phyloP scores from a whole-genome alignment of 2,329 filamentous ascomycete genomes.

The Onygena corvina region DNA sequence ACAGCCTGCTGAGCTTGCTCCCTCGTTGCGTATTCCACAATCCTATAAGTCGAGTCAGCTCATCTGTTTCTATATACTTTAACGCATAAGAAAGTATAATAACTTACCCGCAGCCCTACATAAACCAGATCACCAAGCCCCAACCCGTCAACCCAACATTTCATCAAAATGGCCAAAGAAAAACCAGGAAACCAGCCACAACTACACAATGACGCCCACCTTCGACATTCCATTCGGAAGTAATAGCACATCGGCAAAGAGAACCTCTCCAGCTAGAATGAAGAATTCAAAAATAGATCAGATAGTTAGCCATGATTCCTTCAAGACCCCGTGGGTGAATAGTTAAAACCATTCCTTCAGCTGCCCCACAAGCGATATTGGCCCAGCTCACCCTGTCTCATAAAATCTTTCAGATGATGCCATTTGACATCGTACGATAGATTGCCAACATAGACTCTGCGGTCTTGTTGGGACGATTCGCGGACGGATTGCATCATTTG shows the following conservation, averaged over 20 bases:
- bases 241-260: slow-evolving; percentile 98
- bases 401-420: slow-evolving; percentile 99
- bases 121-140: slow-evolving; percentile 74
- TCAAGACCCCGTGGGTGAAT: slow-evolving; percentile 7
- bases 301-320: slow-evolving; percentile 23
- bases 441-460: slow-evolving; percentile 98
- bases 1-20: slow-evolving; percentile 98
- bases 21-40: slow-evolving; percentile 99
- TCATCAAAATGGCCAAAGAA: slow-evolving; percentile 56
- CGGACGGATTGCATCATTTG: slow-evolving; percentile 92
- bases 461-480: slow-evolving; percentile 94
- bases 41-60: slow-evolving; percentile 45
- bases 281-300: slow-evolving; percentile 25
- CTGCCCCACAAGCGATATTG: slow-evolving; percentile 14
- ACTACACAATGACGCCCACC: slow-evolving; percentile 92
- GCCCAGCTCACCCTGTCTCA: slow-evolving; percentile 79
- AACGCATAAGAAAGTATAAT: neutral
- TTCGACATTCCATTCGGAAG: slow-evolving; percentile 99
- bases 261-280: slow-evolving; percentile 80
- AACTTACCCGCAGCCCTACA: slow-evolving; percentile 99
- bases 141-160: slow-evolving; percentile 98
- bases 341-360: slow-evolving; percentile 15
- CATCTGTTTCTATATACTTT: slow-evolving; percentile 1
- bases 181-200: slow-evolving; percentile 66
- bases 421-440: slow-evolving; percentile 99